Percentiles rank a stretch among this genome's conserved stretches.
phyloP scores from a whole-genome alignment of 2,329 filamentous ascomycete species.

The Alternaria metachromatica region DNA sequence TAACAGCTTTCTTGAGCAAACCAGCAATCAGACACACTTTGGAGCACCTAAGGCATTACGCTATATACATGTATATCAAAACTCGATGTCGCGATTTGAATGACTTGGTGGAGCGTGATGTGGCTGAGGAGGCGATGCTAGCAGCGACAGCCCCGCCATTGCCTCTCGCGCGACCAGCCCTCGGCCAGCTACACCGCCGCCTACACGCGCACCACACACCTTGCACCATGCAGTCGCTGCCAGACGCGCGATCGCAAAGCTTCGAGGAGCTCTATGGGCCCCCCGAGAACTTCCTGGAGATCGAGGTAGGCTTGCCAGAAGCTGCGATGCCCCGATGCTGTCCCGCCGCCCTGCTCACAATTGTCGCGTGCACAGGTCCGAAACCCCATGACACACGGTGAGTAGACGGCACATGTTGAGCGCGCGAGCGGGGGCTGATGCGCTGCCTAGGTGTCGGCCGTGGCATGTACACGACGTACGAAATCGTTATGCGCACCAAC shows the following conservation, averaged over 20 bases:
- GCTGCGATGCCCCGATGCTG: conserved; percentile 9
- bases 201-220: neutral
- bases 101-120: neutral
- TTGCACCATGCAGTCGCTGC: conserved; percentile 65
- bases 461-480: conserved; percentile 98
- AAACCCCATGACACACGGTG: conserved; percentile 65
- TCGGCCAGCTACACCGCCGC: neutral
- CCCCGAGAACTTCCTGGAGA: conserved; percentile 98
- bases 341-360: conserved; percentile 26
- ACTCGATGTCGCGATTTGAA: neutral
- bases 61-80: no score
- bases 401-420: neutral
- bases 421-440: conserved; percentile 2
- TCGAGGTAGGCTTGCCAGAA: conserved; percentile 69
- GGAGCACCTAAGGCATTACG: neutral
- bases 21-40: neutral
- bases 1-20: no score
- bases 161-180: conserved; percentile 18
- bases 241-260: conserved; percentile 81
- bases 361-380: conserved; percentile 69
- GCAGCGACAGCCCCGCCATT: conserved; percentile 16
- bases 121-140: neutral
- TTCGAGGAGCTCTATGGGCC: conserved; percentile 99
- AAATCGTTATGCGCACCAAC: conserved; percentile 97
- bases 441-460: conserved; percentile 91